These are phyloP conservation scores for Diplodia sapinea DNA, from an alignment of 2,329 filamentous ascomycete species.

Conservation along the genomic window DNA sequence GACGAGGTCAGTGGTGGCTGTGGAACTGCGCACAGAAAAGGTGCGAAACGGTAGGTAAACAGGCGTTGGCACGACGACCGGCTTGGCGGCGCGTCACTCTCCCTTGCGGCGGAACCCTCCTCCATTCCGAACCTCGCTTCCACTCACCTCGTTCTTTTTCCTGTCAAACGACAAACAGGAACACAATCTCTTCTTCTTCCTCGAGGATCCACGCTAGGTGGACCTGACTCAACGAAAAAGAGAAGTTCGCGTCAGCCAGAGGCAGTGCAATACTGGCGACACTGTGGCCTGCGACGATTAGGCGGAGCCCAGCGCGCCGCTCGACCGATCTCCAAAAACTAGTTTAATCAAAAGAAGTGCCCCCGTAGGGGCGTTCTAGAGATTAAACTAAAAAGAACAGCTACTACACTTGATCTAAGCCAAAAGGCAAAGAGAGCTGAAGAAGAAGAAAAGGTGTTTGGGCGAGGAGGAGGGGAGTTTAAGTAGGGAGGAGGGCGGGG, in stretches of 20 bases:
- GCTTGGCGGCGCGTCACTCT: background rate
- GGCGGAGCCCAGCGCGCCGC: slow-evolving; percentile 1
- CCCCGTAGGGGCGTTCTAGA: background rate
- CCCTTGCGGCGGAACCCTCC: background rate
- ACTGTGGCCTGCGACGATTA: background rate
- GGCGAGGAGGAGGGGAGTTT: background rate
- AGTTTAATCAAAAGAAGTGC: background rate
- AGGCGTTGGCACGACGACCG: slow-evolving; percentile 17
- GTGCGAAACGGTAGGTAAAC: slow-evolving; percentile 1
- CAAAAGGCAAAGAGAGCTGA: slow-evolving; percentile 4
- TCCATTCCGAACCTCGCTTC: background rate
- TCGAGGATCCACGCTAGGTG: background rate
- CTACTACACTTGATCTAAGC: slow-evolving; percentile 12
- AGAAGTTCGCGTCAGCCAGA: background rate
- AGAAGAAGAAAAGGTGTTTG: background rate
- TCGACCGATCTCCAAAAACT: background rate
- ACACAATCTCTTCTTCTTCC: background rate
- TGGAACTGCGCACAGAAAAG: background rate
- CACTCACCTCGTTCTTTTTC: too few species aligned
- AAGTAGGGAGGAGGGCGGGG: background rate
- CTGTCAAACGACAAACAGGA: background rate
- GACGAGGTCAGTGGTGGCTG: slow-evolving; percentile 1
- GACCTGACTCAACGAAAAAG: background rate
- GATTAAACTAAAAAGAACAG: slow-evolving; percentile 17
- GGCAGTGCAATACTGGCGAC: slow-evolving; percentile 5